Conservation (phyloP, 2,329 filamentous ascomycete species). For the Phyllosticta ampelicida region DNA sequence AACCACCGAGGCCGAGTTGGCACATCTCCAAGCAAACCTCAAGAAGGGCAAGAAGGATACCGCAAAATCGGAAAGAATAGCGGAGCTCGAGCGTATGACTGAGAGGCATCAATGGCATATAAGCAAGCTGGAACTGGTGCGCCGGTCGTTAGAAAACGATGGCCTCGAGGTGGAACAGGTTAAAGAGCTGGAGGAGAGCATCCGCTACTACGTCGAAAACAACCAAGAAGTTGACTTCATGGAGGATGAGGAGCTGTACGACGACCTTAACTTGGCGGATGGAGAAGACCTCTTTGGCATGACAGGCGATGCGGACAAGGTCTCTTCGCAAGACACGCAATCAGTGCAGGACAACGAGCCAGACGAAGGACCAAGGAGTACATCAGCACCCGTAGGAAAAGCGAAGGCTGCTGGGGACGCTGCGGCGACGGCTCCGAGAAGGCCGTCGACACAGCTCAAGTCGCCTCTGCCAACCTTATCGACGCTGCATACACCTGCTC, state of each 20-base stretch:
- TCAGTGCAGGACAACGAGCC: constrained; percentile 76
- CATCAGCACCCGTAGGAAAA: constrained; percentile 38
- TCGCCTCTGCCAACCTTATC: constrained; percentile 88
- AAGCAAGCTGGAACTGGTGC: constrained; percentile 79
- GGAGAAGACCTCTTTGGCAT: constrained; percentile 85
- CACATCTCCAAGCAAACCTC: constrained; percentile 73
- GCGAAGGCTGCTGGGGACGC: constrained; percentile 50
- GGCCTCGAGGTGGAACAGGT: constrained; percentile 82
- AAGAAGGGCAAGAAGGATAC: constrained; percentile 91
- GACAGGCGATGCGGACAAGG: constrained; percentile 66
- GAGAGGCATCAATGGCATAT: constrained; percentile 97
- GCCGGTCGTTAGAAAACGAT: constrained; percentile 84
- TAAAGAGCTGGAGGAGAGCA: constrained; percentile 78
- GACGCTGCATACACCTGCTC: constrained; percentile 67
- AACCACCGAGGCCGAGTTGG: constrained; percentile 78
- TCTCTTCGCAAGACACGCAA: constrained; percentile 91
- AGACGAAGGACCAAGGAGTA: constrained; percentile 45
- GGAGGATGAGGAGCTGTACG: constrained; percentile 91
- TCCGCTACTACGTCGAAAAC: constrained; percentile 89
- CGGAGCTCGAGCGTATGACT: constrained; percentile 71
- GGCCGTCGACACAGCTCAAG: constrained; percentile 84
- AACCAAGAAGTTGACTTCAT: constrained; percentile 82
- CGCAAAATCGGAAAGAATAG: constrained; percentile 74
- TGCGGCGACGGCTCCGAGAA: constrained; percentile 46
- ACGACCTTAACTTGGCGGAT: constrained; percentile 83